phyloP scores from a whole-genome alignment of 225 moss, liverwort and hornwort species.

The Climacium dendroides region DNA sequence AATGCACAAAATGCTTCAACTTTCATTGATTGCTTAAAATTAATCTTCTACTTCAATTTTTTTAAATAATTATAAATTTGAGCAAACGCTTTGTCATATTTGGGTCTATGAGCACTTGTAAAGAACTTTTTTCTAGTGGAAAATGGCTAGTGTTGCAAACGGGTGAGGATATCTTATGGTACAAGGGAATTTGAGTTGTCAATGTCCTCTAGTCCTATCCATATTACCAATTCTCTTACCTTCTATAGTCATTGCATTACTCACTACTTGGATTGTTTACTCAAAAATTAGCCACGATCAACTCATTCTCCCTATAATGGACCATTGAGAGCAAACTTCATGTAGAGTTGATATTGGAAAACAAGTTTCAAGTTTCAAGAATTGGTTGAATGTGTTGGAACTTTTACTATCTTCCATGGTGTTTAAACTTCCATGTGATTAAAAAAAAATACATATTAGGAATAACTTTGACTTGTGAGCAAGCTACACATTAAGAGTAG shows the following conservation, averaged over 20 bases:
- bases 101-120: rapidly evolving
- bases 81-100: rapidly evolving
- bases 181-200: not conserved
- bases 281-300: not conserved
- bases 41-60: not conserved
- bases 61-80: not conserved
- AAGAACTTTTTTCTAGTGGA: not conserved
- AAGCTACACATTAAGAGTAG: too few relatives aligned
- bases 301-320: not conserved
- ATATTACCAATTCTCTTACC: not conserved
- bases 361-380: not conserved
- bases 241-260: not conserved
- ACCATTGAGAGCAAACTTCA: rapidly evolving
- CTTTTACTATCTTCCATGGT: too few relatives aligned
- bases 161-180: not conserved
- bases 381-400: too few relatives aligned
- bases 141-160: not conserved
- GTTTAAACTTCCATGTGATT: not conserved
- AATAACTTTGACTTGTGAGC: too few relatives aligned
- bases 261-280: not conserved
- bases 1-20: not conserved
- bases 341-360: not conserved
- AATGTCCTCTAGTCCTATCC: rapidly evolving
- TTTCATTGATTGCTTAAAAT: not conserved
- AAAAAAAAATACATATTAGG: too few relatives aligned